Evolutionary conservation across 345 rosid species (phyloP), one percentile per base, ranked within the genome.

Genomic region (Acer saccharum): DNA sequence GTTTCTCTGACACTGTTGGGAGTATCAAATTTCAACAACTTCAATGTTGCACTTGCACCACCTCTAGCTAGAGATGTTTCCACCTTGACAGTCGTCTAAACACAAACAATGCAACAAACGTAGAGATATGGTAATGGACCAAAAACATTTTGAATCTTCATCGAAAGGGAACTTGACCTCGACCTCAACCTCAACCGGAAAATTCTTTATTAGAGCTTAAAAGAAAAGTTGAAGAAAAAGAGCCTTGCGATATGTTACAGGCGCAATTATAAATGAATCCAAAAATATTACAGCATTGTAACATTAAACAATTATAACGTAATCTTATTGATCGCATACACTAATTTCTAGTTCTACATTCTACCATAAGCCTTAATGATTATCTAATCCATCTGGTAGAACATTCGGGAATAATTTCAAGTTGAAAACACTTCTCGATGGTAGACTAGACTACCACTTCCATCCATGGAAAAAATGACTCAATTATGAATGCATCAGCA

Each of bases 261-360:
- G 46, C 46, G 11, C 50, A 58, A 14, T 57, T 60, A 13, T 65
- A 20, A 82, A 52, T 29, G 29, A 50, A 65, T 44, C 74, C 71
- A 25, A 10, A 70, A 13, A 39, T 69, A 35, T 11, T 29, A 75
- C 72, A 86, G 10, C n/a, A 71, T 63, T 66, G 6, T 75, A n/a
- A 43, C 60, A 77, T 69, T 65, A 74, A 83, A 78, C 78, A 80
- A 73, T n/a, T 64, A 57, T 32, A 13, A 25, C 55, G 25, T 10
- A n/a, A 32, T 27, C 43, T 76, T 73, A 77, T 79, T 75, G 18
- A 43, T 50, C 12, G 20, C 43, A 63, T 35, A 54, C 72, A n/a
- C 68, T 75, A 27, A 80, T 20, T 44, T 35, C 79, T 73, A 69
- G 58, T 67, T 71, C 83, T 82, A 76, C 75, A 67, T 65, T 74